phyloP scores from a whole-genome alignment of 2,329 filamentous ascomycete species.

The Fusarium tjaetaba region DNA sequence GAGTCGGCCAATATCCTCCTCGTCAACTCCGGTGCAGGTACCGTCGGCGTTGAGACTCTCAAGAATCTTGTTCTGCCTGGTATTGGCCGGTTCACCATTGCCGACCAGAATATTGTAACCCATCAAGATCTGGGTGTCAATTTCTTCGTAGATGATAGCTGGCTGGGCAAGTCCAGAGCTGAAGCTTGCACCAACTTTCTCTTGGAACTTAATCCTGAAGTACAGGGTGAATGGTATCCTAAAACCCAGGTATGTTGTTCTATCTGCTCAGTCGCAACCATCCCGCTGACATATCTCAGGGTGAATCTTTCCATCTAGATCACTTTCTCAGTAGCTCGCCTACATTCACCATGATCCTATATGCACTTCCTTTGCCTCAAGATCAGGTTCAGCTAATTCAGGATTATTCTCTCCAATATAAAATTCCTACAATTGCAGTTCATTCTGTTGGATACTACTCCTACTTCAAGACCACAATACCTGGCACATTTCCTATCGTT shows the following conservation, averaged over 20 bases:
- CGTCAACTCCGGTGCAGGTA: conserved; percentile 86
- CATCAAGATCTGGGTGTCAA: conserved; percentile 92
- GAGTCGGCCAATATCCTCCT: conserved; percentile 93
- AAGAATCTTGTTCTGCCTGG: conserved; percentile 97
- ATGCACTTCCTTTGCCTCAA: conserved; percentile 60
- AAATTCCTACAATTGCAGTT: conserved; percentile 80
- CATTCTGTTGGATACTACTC: conserved; percentile 95
- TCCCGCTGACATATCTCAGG: conserved; percentile 19
- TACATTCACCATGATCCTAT: conserved; percentile 64
- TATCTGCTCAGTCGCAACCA: background rate
- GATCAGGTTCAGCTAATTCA: conserved; percentile 58
- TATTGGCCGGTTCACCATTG: conserved; percentile 92
- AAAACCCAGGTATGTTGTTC: conserved; percentile 49
- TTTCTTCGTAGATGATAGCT: conserved; percentile 89
- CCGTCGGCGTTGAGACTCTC: conserved; percentile 87
- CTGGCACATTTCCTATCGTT: conserved; percentile 87
- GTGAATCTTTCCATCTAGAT: conserved; percentile 51
- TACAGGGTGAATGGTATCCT: conserved; percentile 77
- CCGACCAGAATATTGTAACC: conserved; percentile 79
- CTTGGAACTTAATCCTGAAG: conserved; percentile 91
- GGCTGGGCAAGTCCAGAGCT: conserved; percentile 80
- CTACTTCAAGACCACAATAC: conserved; percentile 82
- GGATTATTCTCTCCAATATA: conserved; percentile 61
- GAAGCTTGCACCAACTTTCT: conserved; percentile 81
- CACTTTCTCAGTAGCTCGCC: conserved; percentile 53